Conservation (phyloP, 441 rosid species). For the Breynia disticha region DNA sequence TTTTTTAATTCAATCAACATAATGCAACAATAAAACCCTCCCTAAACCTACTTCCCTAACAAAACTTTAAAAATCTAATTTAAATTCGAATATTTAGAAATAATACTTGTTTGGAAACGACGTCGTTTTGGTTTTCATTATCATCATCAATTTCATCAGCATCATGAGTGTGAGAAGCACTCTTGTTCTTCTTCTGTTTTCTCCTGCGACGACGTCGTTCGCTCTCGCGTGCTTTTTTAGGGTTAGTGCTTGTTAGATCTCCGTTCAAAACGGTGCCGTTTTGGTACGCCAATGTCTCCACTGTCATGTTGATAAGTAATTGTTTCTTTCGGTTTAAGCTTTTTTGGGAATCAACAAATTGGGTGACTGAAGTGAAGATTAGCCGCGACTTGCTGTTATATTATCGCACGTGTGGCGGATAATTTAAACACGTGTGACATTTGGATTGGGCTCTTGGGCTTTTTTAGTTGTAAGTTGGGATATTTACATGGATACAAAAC, state of each 20-base stretch:
- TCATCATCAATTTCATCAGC: constrained; percentile 25
- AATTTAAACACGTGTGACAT: background rate
- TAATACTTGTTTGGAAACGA: constrained; percentile 47
- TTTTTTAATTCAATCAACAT: too few relatives aligned
- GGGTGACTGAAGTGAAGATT: background rate
- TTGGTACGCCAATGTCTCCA: constrained; percentile 31
- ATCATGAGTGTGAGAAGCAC: constrained; percentile 24
- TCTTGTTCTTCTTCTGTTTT: constrained; percentile 87
- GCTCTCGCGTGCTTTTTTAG: constrained; percentile 53
- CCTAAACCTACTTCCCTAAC: too few relatives aligned
- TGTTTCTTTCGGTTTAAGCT: too few relatives aligned
- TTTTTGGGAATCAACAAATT: too few relatives aligned
- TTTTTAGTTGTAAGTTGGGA: too few relatives aligned
- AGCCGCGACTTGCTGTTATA: background rate
- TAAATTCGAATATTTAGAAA: background rate
- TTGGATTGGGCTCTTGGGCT: too few relatives aligned
- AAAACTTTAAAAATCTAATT: too few relatives aligned
- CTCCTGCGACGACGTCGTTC: constrained; percentile 95
- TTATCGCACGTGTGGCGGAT: background rate
- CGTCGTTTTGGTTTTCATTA: constrained; percentile 35
- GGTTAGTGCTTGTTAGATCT: constrained; percentile 34
- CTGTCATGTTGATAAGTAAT: constrained; percentile 55
- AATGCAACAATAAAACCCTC: too few relatives aligned
- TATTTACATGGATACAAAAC: too few relatives aligned
- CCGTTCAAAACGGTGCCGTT: constrained; percentile 42